A percentile compares a stretch with the other conserved stretches of the same genome.
Conservation (phyloP, 1,284 basidiomycete species). For the Cystobasidium sp. region DNA sequence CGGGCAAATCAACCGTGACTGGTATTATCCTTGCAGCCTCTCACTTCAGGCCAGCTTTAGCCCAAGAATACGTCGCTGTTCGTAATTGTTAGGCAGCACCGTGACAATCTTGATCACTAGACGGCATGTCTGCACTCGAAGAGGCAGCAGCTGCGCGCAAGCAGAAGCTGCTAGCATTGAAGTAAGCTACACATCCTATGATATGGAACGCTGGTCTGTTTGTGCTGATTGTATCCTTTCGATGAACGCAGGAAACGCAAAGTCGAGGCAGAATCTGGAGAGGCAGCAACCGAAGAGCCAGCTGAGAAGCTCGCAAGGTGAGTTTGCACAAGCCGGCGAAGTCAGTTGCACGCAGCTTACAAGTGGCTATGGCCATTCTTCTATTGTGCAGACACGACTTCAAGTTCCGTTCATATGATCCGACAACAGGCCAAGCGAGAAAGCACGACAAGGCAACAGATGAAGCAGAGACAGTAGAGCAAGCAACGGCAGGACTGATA, state of each 20-base stretch:
- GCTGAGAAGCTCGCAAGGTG: slow-evolving; percentile 37
- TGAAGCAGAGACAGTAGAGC: slow-evolving; percentile 84
- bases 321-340: background rate
- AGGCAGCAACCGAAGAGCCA: slow-evolving; percentile 9
- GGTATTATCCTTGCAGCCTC: no score
- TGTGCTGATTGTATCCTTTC: background rate
- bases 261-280: slow-evolving; percentile 25
- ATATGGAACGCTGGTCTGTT: background rate
- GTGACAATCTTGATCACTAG: background rate
- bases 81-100: background rate
- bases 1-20: no score
- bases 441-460: slow-evolving; percentile 62
- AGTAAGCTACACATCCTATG: background rate
- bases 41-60: no score
- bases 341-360: background rate
- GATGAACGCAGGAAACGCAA: slow-evolving; percentile 36
- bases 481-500: slow-evolving; percentile 78
- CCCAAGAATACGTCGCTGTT: no score
- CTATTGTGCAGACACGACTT: slow-evolving; percentile 28
- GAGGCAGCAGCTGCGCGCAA: slow-evolving; percentile 43
- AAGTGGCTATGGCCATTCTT: background rate
- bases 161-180: slow-evolving; percentile 42
- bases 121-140: slow-evolving; percentile 36
- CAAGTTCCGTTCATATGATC: slow-evolving; percentile 56
- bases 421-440: slow-evolving; percentile 53